Conservation (phyloP, 2,329 filamentous ascomycete species). For the Fusarium drepaniforme region DNA sequence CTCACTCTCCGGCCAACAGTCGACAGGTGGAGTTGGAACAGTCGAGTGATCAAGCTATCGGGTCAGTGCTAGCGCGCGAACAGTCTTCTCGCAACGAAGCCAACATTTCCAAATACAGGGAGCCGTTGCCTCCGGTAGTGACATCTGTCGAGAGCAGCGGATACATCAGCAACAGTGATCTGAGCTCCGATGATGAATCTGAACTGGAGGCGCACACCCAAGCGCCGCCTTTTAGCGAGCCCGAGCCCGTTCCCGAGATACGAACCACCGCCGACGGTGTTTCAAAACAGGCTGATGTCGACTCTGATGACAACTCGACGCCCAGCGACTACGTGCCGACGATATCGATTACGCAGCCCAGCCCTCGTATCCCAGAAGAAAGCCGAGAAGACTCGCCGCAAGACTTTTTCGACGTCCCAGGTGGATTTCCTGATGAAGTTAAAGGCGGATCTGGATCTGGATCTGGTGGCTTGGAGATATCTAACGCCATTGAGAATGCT, state of each 20-base stretch:
- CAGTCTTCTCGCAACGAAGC: constrained; percentile 64
- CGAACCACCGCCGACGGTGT: not conserved
- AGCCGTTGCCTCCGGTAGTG: constrained; percentile 78
- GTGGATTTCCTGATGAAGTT: constrained; percentile 66
- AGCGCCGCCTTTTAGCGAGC: not conserved
- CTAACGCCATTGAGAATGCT: constrained; percentile 4
- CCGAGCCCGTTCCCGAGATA: not conserved
- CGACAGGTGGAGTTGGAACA: constrained; percentile 53
- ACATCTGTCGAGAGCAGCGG: constrained; percentile 76
- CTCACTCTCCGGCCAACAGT: constrained; percentile 44
- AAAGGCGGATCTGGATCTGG: constrained; percentile 12
- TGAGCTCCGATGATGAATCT: constrained; percentile 50
- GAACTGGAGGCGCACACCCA: constrained; percentile 9
- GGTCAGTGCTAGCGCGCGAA: constrained; percentile 67
- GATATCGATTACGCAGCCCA: constrained; percentile 61
- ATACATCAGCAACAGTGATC: constrained; percentile 69
- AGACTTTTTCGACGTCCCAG: constrained; percentile 66
- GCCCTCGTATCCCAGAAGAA: constrained; percentile 48
- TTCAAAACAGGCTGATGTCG: not conserved
- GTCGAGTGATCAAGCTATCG: constrained; percentile 72
- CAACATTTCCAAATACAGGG: constrained; percentile 68
- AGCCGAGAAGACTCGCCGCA: constrained; percentile 37
- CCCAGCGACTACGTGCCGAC: constrained; percentile 50
- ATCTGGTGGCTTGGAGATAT: constrained; percentile 7
- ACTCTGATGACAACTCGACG: constrained; percentile 8